These are phyloP conservation scores for Geotrichum armillariae DNA, from an alignment of 1,139 yeast species.

Conservation along the genomic window DNA sequence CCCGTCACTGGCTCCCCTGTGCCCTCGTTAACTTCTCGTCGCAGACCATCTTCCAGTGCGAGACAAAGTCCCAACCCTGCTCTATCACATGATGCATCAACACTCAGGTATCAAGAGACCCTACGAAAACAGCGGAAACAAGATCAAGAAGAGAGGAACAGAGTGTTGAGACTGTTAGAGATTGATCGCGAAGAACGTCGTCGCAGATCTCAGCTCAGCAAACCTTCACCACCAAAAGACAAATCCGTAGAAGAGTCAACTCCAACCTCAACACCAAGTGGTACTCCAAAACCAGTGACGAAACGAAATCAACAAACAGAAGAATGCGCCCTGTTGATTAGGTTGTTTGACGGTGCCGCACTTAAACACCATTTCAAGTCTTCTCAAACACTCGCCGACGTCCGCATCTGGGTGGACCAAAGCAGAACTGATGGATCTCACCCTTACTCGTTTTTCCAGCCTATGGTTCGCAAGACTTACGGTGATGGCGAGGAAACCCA, in stretches of 20 bases:
- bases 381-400: constrained; percentile 50
- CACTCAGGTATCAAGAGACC: constrained; percentile 43
- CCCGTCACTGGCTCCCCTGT: neutral
- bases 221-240: neutral
- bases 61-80: neutral
- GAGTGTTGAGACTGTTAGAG: constrained; percentile 52
- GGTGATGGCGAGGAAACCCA: constrained; percentile 49
- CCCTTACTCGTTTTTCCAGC: constrained; percentile 50
- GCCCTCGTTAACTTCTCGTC: neutral
- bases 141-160: constrained; percentile 52
- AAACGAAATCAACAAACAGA: constrained; percentile 21
- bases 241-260: constrained; percentile 11
- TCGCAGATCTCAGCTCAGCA: constrained; percentile 17
- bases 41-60: neutral
- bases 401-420: constrained; percentile 62
- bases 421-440: constrained; percentile 50
- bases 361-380: constrained; percentile 47
- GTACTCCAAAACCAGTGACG: neutral
- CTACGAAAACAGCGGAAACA: constrained; percentile 43
- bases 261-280: constrained; percentile 2
- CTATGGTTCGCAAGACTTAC: constrained; percentile 47
- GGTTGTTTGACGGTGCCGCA: constrained; percentile 57
- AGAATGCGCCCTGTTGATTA: constrained; percentile 49
- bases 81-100: constrained; percentile 10
- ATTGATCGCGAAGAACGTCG: constrained; percentile 53